phyloP scores from a whole-genome alignment of 2,329 filamentous ascomycete genomes.

The Nothomitra cinnamomea region DNA sequence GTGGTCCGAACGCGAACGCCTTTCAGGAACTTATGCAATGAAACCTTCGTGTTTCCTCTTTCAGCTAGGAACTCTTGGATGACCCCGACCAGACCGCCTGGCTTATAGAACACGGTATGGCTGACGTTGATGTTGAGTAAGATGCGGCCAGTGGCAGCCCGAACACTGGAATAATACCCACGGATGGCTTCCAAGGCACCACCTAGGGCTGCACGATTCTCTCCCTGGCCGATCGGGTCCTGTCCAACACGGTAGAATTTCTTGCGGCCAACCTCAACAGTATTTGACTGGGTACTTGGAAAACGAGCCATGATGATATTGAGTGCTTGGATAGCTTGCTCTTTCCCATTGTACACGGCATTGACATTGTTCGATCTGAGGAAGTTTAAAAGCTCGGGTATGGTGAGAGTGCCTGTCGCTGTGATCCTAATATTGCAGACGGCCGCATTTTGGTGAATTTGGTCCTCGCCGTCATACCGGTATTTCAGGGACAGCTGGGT shows the following conservation, averaged over 20 bases:
- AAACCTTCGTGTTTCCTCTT: background rate
- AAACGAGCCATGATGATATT: conserved; percentile 11
- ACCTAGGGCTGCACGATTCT: conserved; percentile 4
- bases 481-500: background rate
- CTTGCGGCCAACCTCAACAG: conserved; percentile 6
- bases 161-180: conserved; percentile 12
- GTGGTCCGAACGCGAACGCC: conserved; percentile 9
- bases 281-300: conserved; percentile 3
- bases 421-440: conserved; percentile 5
- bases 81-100: conserved; percentile 4
- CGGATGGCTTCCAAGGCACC: background rate
- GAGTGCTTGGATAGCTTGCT: conserved; percentile 9
- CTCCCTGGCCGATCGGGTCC: too few relatives aligned
- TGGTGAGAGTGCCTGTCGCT: background rate
- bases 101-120: conserved; percentile 9
- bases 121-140: conserved; percentile 12
- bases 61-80: background rate
- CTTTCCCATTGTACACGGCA: conserved; percentile 7
- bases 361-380: conserved; percentile 4
- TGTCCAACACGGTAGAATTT: background rate
- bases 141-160: conserved; percentile 9
- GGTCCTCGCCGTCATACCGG: background rate
- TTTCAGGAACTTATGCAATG: conserved; percentile 23
- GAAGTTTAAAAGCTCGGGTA: conserved; percentile 5
- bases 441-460: background rate